phyloP scores from a whole-genome alignment of 495 filamentous ascomycete genomes.

The Chaetomium fimeti region DNA sequence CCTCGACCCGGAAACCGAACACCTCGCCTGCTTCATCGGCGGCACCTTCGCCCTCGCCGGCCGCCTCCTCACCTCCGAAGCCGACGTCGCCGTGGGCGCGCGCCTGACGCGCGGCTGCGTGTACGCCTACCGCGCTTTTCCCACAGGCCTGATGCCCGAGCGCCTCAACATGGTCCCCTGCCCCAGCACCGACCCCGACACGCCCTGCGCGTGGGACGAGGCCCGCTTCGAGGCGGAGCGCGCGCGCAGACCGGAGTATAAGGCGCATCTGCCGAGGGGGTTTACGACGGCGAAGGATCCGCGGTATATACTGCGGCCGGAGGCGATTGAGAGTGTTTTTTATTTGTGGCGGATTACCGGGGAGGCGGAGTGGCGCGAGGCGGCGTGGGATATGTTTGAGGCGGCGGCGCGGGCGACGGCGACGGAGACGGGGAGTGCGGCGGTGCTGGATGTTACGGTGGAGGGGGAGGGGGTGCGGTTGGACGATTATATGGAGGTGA shows the following conservation, averaged over 20 bases:
- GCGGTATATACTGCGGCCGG: slow-evolving; percentile 55
- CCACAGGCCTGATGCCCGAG: slow-evolving; percentile 88
- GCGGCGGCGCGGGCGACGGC: slow-evolving; percentile 61
- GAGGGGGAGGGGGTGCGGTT: slow-evolving; percentile 18
- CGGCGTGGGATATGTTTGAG: slow-evolving; percentile 75
- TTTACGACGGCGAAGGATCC: slow-evolving; percentile 38
- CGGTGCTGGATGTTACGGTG: slow-evolving; percentile 51
- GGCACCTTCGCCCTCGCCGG: slow-evolving; percentile 89
- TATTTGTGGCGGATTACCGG: slow-evolving; percentile 74
- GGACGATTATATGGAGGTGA: slow-evolving; percentile 50
- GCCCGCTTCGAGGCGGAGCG: slow-evolving; percentile 24
- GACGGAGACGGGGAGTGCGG: slow-evolving; percentile 58
- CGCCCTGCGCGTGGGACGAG: slow-evolving; percentile 33
- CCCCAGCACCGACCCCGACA: slow-evolving; percentile 8
- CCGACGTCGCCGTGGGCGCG: slow-evolving; percentile 69
- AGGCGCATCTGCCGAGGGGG: slow-evolving; percentile 56
- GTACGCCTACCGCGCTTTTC: slow-evolving; percentile 78
- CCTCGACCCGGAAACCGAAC: slow-evolving; percentile 44
- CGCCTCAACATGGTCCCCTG: slow-evolving; percentile 53
- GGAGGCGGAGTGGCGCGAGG: slow-evolving; percentile 58
- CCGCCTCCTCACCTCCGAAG: slow-evolving; percentile 64
- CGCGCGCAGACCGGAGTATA: slow-evolving; percentile 36
- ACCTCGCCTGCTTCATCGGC: slow-evolving; percentile 73
- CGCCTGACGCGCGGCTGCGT: slow-evolving; percentile 85
- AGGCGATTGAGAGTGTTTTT: slow-evolving; percentile 74